Evolutionary conservation across 169 alveolate genomes (phyloP), one percentile per base, ranked within the genome.

Genomic region (Gregarina niphandrodes): DNA sequence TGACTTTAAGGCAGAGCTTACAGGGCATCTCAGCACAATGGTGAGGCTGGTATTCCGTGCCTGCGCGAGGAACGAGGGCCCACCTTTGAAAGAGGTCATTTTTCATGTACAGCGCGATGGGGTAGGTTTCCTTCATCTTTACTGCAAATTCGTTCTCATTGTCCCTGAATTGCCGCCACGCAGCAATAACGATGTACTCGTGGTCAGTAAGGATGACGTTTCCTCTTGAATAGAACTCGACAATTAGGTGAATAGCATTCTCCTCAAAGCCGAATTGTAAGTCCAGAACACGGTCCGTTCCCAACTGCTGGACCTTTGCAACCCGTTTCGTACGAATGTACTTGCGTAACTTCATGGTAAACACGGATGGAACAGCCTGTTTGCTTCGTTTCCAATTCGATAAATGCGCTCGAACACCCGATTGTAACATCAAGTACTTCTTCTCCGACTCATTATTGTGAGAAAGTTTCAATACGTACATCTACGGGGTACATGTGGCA

Each of bases 341-440:
- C 37, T 53, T 53, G 13, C 64, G 34, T 13, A 60, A 42, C 45
- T 55, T 55, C 70, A 60, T 53, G 41, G 60, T 47, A 34, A 43
- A 60, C 32, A 42, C 53, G 7, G 70, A 60, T 1, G 70, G 70
- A 26, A 60, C 29, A 4, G 51, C 53, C n/a, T 28, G 39, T 37
- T 54, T 60, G 47, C 49, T 55, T 18, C 62, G 20, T 24, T 46
- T 36, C 53, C 57, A 60, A 40, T 53, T 44, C 12, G 70, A 52
- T 18, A 44, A 18, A 28, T 54, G 61, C 15, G 51, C 29, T 11
- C 70, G 60, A 13, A 49, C 47, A 5, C 70, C 70, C 2, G 64
- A 45, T 39, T 60, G 59, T 35, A 60, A 19, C 47, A 60, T 46
- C 21, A 60, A 39, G 24, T 34, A 36, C 37, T 13, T 31, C 13